Conservation (phyloP, 192 early-diverging fungal genomes). For the Podila verticillata region DNA sequence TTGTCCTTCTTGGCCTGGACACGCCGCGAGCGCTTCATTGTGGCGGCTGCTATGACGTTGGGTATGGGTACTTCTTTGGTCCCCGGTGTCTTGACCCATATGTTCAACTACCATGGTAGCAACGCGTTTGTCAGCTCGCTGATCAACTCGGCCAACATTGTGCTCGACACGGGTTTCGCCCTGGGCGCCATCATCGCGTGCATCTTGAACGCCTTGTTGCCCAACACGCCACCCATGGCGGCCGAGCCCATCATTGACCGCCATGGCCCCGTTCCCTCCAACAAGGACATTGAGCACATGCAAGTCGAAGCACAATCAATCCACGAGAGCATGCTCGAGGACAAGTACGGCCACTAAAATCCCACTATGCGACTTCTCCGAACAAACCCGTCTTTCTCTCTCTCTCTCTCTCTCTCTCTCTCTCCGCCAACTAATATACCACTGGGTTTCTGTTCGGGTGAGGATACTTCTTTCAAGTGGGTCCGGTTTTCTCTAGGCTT, state of each 20-base stretch:
- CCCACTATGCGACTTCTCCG: neutral
- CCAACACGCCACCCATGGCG: constrained; percentile 30
- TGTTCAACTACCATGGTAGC: constrained; percentile 54
- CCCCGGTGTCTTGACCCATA: constrained; percentile 61
- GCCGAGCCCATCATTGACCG: constrained; percentile 41
- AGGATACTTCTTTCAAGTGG: no score
- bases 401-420: neutral
- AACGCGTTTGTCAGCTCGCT: constrained; percentile 53
- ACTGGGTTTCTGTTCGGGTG: no score
- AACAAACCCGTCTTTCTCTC: neutral
- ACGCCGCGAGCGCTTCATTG: constrained; percentile 64
- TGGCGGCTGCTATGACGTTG: constrained; percentile 55
- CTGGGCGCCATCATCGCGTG: constrained; percentile 55
- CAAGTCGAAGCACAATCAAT: constrained; percentile 44
- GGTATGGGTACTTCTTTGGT: constrained; percentile 61
- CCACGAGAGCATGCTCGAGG: constrained; percentile 40
- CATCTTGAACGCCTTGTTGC: constrained; percentile 52
- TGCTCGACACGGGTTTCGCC: constrained; percentile 58
- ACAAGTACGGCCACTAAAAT: neutral
- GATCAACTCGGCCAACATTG: constrained; percentile 55
- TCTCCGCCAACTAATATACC: neutral
- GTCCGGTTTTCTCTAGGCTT: no score
- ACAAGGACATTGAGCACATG: constrained; percentile 47
- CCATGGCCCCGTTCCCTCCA: constrained; percentile 24
- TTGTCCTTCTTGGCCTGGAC: constrained; percentile 63